Base-by-base conservation (phyloP, 306 rosid species). In the Begonia peltatifolia region DNA sequence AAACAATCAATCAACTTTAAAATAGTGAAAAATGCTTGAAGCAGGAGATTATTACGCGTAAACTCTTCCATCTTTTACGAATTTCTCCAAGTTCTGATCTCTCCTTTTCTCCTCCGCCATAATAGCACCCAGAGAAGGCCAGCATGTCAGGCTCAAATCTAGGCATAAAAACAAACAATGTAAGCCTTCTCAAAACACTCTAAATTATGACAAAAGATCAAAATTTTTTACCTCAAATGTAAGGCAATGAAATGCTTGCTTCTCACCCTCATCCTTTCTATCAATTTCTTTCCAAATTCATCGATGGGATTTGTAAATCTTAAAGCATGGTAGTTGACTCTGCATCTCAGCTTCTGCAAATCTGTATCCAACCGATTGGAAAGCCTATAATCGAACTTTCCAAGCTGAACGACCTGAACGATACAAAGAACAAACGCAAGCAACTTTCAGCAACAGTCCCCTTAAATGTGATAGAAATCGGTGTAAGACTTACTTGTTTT, bases 131-230 rank as follows among this genome's bases (percentile, higher is more conserved):
- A 42, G 95, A 89, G 63, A 89, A 89, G 46, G 97, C 97, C 67
- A 89, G 90, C 97, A 89, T 89, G 69, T 89, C 97, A 3, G 95
- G 77, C 74, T 89, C 97, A 76, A 71, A 89, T 74, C 97, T 89
- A 58, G 11, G 47, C 55, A 65, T 46, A 61, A 60, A 25, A 25
- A 25, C 6, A 25, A 6, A 25, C 35, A 25, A 6, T n/a, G n/a
- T 25, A 25, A 25, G 35, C 6, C 35, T 25, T 3, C 35, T 25
- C 2, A 0, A 3, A 25, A 25, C 35, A 25, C 35, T 0, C 2
- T 25, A 15, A 52, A 58, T 61, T 53, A 50, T 5, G 53, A 13
- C 46, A 15, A 67, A 63, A 11, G 17, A 12, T 11, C 46, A 6
- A 44, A 54, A 14, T 57, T 14, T 14, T 60, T 65, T 60, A 89